These are phyloP conservation scores for Kuraishia capsulata DNA, from an alignment of 805 yeast species.

Conservation along the genomic window DNA sequence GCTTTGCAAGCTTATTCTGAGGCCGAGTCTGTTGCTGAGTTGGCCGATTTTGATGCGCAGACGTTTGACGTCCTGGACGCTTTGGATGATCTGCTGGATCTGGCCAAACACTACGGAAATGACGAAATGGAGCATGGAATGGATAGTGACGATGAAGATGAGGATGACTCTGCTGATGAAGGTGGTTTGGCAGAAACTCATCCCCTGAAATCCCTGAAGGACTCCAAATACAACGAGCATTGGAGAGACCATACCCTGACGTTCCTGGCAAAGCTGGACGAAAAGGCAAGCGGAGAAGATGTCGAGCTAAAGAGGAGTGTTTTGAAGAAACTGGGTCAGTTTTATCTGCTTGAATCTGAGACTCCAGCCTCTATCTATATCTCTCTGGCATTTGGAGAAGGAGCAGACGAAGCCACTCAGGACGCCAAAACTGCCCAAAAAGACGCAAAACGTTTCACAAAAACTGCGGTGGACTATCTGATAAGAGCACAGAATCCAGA, in stretches of 20 bases:
- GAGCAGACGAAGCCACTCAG: slow-evolving; percentile 17
- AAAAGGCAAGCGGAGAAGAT: slow-evolving; percentile 3
- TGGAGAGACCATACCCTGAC: slow-evolving; percentile 37
- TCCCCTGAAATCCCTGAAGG: slow-evolving; percentile 39
- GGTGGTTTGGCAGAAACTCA: slow-evolving; percentile 34
- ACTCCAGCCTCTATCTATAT: slow-evolving; percentile 46
- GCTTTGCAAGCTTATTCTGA: slow-evolving; percentile 36
- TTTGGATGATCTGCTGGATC: slow-evolving; percentile 60
- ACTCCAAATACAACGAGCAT: slow-evolving; percentile 39
- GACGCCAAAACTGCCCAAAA: slow-evolving; percentile 35
- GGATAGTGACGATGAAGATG: slow-evolving; percentile 46
- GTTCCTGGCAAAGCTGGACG: slow-evolving; percentile 23
- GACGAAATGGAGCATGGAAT: slow-evolving; percentile 45
- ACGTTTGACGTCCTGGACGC: slow-evolving; percentile 45
- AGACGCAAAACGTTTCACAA: slow-evolving; percentile 37
- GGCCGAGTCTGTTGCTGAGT: slow-evolving; percentile 26
- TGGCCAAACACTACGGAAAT: slow-evolving; percentile 58
- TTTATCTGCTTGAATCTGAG: slow-evolving; percentile 58
- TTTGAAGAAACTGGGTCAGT: slow-evolving; percentile 49
- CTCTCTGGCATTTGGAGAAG: slow-evolving; percentile 49
- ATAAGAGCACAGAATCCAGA: slow-evolving; percentile 54
- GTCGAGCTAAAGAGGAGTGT: slow-evolving; percentile 20
- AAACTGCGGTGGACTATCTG: slow-evolving; percentile 49
- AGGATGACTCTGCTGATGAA: slow-evolving; percentile 23
- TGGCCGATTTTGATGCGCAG: slow-evolving; percentile 26